Conservation (phyloP, 2,329 filamentous ascomycete species). For the Amauroascus niger region DNA sequence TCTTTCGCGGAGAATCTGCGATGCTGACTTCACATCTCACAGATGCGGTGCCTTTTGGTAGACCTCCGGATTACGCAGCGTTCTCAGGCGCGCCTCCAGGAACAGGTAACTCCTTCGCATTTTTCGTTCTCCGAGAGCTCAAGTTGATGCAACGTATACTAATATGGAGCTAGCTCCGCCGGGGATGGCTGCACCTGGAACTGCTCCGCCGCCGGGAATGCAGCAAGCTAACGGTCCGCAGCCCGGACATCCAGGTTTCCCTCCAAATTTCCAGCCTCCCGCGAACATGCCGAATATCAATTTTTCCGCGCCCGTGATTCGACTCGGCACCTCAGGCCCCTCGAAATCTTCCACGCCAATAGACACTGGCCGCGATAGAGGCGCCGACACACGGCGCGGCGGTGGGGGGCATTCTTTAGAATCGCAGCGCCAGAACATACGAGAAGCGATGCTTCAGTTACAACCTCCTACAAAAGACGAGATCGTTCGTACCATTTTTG, state of each 20-base stretch:
- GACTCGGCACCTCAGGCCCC: constrained; percentile 65
- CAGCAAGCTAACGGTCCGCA: constrained; percentile 63
- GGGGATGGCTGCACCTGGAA: constrained; percentile 71
- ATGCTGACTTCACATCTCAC: background rate
- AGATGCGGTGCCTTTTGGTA: constrained; percentile 51
- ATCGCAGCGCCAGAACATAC: constrained; percentile 54
- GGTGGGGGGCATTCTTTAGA: constrained; percentile 51
- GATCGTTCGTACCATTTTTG: constrained; percentile 80
- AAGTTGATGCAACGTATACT: constrained; percentile 12
- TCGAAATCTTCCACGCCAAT: constrained; percentile 47
- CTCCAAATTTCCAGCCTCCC: constrained; percentile 76
- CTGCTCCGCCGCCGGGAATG: constrained; percentile 66
- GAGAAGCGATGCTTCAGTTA: constrained; percentile 61
- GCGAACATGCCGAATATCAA: constrained; percentile 95
- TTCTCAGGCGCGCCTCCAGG: constrained; percentile 70
- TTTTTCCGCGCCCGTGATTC: constrained; percentile 92
- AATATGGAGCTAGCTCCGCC: constrained; percentile 56
- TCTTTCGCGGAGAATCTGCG: background rate
- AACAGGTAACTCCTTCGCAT: constrained; percentile 53
- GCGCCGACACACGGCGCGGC: constrained; percentile 38
- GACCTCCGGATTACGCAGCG: constrained; percentile 61
- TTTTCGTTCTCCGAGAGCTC: constrained; percentile 11
- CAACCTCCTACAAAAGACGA: constrained; percentile 82
- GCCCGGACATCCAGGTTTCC: constrained; percentile 70
- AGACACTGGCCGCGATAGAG: constrained; percentile 38